A percentile compares a stretch with the other conserved stretches of the same genome.
Conservation (phyloP, 176 grass and related monocot genomes). For the Phragmites australis region DNA sequence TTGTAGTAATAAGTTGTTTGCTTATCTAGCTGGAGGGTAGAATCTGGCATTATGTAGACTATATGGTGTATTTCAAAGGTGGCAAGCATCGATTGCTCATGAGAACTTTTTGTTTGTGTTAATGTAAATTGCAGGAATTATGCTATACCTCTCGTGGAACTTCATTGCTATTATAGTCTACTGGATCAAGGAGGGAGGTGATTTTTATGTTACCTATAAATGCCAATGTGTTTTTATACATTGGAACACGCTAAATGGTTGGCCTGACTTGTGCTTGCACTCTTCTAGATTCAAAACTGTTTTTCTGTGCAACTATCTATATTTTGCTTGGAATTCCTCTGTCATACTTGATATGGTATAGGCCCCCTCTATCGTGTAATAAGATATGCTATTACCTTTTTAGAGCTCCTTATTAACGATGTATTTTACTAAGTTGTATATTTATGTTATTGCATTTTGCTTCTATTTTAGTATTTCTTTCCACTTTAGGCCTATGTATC, state of each 20-base stretch:
- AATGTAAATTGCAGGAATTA: slow-evolving; percentile 57
- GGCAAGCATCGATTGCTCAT: background rate
- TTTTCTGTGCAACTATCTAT: slow-evolving; percentile 89
- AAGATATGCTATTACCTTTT: slow-evolving; percentile 46
- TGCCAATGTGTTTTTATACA: background rate
- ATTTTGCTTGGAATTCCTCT: slow-evolving; percentile 82
- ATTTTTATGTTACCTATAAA: slow-evolving; percentile 7
- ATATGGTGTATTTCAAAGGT: background rate
- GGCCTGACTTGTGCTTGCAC: slow-evolving; percentile 30
- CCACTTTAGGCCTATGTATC: no score
- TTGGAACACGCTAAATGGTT: background rate
- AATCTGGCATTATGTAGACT: background rate
- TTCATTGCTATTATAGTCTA: slow-evolving; percentile 86
- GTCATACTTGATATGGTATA: slow-evolving; percentile 91
- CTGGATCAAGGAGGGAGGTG: slow-evolving; percentile 98
- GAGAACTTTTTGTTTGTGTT: background rate
- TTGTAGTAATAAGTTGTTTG: background rate
- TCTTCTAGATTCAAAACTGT: slow-evolving; percentile 75
- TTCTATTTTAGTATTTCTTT: no score
- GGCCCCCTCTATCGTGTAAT: slow-evolving; percentile 86
- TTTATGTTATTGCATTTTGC: background rate
- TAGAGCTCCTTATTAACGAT: background rate
- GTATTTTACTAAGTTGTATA: background rate
- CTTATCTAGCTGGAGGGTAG: background rate
- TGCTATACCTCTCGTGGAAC: slow-evolving; percentile 87